Evolutionary conservation across 305 asterid genomes (phyloP).

Genomic region (Salvia sclarea): DNA sequence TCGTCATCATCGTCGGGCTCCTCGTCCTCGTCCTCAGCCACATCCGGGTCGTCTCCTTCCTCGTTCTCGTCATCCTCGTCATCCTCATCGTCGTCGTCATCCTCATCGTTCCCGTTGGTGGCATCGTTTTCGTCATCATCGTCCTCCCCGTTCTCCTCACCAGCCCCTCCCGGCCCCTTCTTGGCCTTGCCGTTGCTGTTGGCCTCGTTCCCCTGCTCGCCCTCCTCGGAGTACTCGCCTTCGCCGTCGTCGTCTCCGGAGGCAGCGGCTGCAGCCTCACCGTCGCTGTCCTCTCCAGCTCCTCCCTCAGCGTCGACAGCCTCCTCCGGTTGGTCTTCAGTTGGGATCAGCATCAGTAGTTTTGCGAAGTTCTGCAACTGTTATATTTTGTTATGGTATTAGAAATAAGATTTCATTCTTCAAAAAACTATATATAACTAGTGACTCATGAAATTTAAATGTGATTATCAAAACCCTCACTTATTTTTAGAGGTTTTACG

Average conservation of each 20-base stretch:
- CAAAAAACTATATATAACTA: neutral
- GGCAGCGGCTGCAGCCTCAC: conserved; percentile 37
- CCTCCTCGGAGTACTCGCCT: conserved; percentile 46
- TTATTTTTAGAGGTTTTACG: too few relatives aligned
- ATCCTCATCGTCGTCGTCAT: conserved; percentile 38
- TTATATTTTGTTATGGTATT: neutral
- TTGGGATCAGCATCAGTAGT: conserved; percentile 32
- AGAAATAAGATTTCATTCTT: neutral
- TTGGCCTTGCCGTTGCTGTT: conserved; percentile 43
- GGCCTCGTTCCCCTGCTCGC: conserved; percentile 40
- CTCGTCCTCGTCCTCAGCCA: conserved; percentile 47
- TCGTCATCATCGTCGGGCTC: conserved; percentile 45
- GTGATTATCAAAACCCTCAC: too few relatives aligned
- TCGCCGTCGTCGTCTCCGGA: conserved; percentile 37
- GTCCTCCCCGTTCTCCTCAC: conserved; percentile 47
- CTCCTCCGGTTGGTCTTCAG: conserved; percentile 33
- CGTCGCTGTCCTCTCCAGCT: conserved; percentile 42
- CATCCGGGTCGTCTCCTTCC: conserved; percentile 41
- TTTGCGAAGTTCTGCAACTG: conserved; percentile 30
- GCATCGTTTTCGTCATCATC: conserved; percentile 39
- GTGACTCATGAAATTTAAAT: too few relatives aligned
- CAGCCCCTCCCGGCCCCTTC: conserved; percentile 36
- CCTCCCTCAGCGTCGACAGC: conserved; percentile 59
- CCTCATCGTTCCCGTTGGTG: conserved; percentile 32
- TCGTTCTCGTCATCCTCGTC: conserved; percentile 23